These are phyloP conservation scores for Sugiyamaella valdiviana DNA, from an alignment of 805 yeast genomes.

Conservation along the genomic window DNA sequence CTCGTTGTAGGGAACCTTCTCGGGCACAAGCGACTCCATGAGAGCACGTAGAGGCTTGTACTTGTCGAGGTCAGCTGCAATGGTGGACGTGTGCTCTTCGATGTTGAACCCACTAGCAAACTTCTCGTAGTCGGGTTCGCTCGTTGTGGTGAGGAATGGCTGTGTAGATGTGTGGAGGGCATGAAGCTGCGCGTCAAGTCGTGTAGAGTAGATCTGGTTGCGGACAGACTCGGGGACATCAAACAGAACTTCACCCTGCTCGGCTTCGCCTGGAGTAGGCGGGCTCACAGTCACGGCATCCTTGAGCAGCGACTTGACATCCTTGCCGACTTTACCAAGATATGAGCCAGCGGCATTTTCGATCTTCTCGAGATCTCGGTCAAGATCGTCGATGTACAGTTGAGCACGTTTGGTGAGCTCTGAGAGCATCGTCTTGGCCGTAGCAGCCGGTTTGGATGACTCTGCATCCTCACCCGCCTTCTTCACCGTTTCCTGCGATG, in stretches of 20 bases:
- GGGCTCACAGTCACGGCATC: constrained; percentile 33
- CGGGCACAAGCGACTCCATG: constrained; percentile 64
- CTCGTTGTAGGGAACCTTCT: constrained; percentile 45
- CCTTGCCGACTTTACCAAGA: constrained; percentile 50
- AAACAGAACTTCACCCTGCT: constrained; percentile 35
- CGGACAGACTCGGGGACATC: constrained; percentile 37
- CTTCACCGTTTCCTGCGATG: constrained; percentile 12
- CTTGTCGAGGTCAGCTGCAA: constrained; percentile 41
- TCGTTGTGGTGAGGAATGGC: constrained; percentile 35
- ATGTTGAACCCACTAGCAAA: constrained; percentile 38
- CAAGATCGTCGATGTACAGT: constrained; percentile 62
- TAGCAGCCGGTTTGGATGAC: not conserved
- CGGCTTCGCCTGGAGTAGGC: constrained; percentile 26
- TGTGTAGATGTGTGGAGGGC: constrained; percentile 47
- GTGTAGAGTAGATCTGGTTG: constrained; percentile 39
- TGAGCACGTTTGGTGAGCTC: constrained; percentile 44
- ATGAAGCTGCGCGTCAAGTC: constrained; percentile 59
- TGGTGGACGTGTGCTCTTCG: constrained; percentile 45
- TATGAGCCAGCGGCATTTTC: constrained; percentile 65
- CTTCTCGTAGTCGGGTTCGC: constrained; percentile 33
- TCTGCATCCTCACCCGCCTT: not conserved
- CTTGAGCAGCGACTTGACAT: constrained; percentile 37
- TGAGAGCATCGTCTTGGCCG: constrained; percentile 23
- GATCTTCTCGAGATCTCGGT: constrained; percentile 63
- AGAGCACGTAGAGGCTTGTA: constrained; percentile 49